Percentiles rank a stretch among this genome's conserved stretches.
phyloP scores from a whole-genome alignment of 108 stramenopile genomes.

The Fragilaria radians region DNA sequence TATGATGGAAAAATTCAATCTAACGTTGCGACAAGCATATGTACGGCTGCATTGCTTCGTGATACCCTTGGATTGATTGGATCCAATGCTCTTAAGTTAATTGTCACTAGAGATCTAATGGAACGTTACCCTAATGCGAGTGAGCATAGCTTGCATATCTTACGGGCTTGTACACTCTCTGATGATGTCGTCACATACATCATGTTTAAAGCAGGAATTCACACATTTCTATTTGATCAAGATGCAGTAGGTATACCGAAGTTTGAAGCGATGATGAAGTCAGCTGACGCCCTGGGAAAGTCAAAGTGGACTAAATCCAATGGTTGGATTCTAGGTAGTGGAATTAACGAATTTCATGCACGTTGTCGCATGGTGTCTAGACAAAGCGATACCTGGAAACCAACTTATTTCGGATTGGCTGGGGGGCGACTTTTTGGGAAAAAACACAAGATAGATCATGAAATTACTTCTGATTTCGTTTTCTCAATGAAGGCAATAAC shows the following conservation, averaged over 20 bases:
- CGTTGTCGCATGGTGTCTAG: constrained; percentile 7
- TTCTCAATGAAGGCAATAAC: constrained; percentile 51
- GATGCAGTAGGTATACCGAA: constrained; percentile 9
- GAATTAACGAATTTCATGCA: constrained; percentile 19
- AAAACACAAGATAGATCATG: constrained; percentile 16
- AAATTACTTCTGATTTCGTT: constrained; percentile 28
- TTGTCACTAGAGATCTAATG: constrained; percentile 26
- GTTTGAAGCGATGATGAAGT: constrained; percentile 12
- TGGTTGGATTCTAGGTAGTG: constrained; percentile 28
- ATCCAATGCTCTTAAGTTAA: constrained; percentile 21
- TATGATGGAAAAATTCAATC: constrained; percentile 2
- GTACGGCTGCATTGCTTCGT: constrained; percentile 21
- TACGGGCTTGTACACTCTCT: constrained; percentile 13
- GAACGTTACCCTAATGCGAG: constrained; percentile 25
- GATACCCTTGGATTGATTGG: constrained; percentile 37
- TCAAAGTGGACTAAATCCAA: constrained; percentile 19
- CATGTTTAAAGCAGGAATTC: constrained; percentile 34
- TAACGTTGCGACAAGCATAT: background rate
- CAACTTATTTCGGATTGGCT: constrained; percentile 36
- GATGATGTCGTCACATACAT: constrained; percentile 52
- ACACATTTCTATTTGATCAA: constrained; percentile 38
- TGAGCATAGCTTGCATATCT: constrained; percentile 26
- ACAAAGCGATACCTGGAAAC: background rate
- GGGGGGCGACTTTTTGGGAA: constrained; percentile 45
- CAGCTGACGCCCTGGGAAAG: constrained; percentile 27